phyloP scores from a whole-genome alignment of 2,329 filamentous ascomycete species.

The Sporothrix luriei region DNA sequence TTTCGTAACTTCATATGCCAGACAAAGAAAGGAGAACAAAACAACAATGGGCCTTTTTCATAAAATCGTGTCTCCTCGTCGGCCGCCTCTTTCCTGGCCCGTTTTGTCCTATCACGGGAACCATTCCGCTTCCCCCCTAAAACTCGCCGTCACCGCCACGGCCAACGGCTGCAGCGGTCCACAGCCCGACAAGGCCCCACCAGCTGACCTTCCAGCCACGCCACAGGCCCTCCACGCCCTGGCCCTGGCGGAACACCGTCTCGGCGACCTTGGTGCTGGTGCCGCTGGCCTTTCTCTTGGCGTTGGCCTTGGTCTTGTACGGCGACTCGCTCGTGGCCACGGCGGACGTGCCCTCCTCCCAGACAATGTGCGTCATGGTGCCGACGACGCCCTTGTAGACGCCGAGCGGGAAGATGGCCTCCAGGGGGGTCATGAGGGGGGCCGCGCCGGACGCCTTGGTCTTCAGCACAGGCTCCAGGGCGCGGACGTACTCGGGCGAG shows the following conservation, averaged over 20 bases:
- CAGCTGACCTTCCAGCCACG: constrained; percentile 76
- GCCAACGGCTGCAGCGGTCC: constrained; percentile 67
- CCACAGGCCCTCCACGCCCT: constrained; percentile 69
- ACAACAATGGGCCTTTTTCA: not conserved
- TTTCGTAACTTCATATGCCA: constrained; percentile 30
- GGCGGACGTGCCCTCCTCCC: constrained; percentile 73
- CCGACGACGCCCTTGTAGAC: constrained; percentile 84
- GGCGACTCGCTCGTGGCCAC: constrained; percentile 40
- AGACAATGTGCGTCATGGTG: constrained; percentile 84
- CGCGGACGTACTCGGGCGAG: constrained; percentile 54
- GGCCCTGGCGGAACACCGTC: constrained; percentile 59
- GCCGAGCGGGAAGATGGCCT: constrained; percentile 78
- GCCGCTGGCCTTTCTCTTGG: constrained; percentile 43
- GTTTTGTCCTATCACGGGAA: not conserved
- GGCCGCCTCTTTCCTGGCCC: not conserved
- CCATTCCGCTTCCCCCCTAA: constrained; percentile 40
- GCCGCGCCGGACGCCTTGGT: constrained; percentile 9
- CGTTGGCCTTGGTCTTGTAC: constrained; percentile 40
- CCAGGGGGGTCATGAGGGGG: constrained; percentile 45
- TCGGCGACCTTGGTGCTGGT: constrained; percentile 42
- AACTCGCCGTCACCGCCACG: constrained; percentile 64
- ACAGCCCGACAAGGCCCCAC: constrained; percentile 74
- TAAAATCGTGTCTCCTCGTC: constrained; percentile 8
- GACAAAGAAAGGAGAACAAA: not conserved
- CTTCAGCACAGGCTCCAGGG: constrained; percentile 46